Evolutionary conservation across 2,329 filamentous ascomycete genomes (phyloP).

Genomic region (Tetracladium maxilliforme): DNA sequence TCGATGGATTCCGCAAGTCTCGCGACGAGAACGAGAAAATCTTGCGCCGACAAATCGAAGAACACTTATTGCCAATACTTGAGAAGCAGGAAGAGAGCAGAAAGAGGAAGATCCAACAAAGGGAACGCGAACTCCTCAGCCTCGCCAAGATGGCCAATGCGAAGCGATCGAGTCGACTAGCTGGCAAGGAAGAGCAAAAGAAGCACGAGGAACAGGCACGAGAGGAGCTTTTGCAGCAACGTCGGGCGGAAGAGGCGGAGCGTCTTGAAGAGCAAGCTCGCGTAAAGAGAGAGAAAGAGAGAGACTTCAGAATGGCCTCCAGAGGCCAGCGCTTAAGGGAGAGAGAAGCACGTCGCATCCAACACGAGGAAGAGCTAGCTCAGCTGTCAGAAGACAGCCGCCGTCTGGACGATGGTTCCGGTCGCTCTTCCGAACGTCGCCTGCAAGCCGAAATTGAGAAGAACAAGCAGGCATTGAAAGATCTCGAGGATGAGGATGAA

Average conservation of each 20-base stretch:
- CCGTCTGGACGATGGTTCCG: constrained; percentile 35
- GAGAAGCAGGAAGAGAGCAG: constrained; percentile 64
- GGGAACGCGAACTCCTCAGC: constrained; percentile 67
- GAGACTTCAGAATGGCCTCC: constrained; percentile 67
- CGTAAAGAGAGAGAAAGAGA: constrained; percentile 49
- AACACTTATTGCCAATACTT: constrained; percentile 72
- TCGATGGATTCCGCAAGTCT: constrained; percentile 58
- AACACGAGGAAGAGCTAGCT: constrained; percentile 72
- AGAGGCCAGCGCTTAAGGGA: constrained; percentile 77
- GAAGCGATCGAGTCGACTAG: constrained; percentile 84
- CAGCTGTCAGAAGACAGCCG: constrained; percentile 65
- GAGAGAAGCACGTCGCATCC: constrained; percentile 67
- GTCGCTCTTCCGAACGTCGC: constrained; percentile 61
- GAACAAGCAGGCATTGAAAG: constrained; percentile 60
- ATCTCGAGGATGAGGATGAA: constrained; percentile 55
- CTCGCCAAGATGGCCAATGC: constrained; percentile 82
- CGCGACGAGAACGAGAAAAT: constrained; percentile 77
- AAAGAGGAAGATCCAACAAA: constrained; percentile 51
- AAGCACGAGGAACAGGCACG: constrained; percentile 55
- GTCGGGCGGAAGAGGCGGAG: constrained; percentile 49
- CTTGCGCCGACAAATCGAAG: constrained; percentile 54
- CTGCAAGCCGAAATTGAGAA: constrained; percentile 72
- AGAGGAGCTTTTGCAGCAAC: constrained; percentile 51
- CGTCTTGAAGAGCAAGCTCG: constrained; percentile 53
- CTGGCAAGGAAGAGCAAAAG: constrained; percentile 66